phyloP scores from a whole-genome alignment of 768 basidiomycete genomes.

The Collybia sp. region DNA sequence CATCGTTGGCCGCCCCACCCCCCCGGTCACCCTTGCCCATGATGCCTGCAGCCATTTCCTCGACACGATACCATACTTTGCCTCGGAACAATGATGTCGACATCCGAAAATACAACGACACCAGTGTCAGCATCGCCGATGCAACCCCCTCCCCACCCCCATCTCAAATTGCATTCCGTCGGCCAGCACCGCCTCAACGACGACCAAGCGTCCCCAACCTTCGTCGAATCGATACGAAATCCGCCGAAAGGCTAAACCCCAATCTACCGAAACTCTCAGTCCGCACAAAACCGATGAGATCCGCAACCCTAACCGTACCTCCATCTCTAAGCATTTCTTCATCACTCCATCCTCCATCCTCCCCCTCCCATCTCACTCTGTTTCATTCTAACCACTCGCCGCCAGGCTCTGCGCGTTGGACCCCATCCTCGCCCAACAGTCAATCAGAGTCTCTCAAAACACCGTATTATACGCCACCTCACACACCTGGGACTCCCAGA shows the following conservation, averaged over 20 bases:
- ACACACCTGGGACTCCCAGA: constrained; percentile 46
- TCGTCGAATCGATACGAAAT: constrained; percentile 57
- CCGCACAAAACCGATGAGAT: constrained; percentile 52
- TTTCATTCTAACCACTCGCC: constrained; percentile 56
- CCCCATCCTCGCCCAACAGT: constrained; percentile 29
- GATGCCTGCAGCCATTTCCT: constrained; percentile 45
- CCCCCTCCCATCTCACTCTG: constrained; percentile 60
- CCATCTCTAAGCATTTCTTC: constrained; percentile 28
- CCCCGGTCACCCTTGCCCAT: constrained; percentile 49
- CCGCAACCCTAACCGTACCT: constrained; percentile 54
- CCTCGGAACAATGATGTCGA: constrained; percentile 4
- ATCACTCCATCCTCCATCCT: constrained; percentile 31
- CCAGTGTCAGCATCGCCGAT: constrained; percentile 28
- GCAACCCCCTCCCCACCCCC: constrained; percentile 63
- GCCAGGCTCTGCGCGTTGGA: constrained; percentile 44
- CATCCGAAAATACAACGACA: not conserved
- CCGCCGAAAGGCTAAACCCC: constrained; percentile 42
- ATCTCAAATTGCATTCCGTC: constrained; percentile 52
- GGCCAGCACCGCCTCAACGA: constrained; percentile 44
- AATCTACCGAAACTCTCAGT: constrained; percentile 56
- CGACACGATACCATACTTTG: constrained; percentile 14
- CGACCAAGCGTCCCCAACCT: constrained; percentile 64
- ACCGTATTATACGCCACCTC: constrained; percentile 45
- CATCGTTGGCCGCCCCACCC: constrained; percentile 28
- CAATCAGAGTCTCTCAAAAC: constrained; percentile 39